A percentile compares a stretch with the other conserved stretches of the same genome.
These are phyloP conservation scores for Talaromyces borbonicus DNA, from an alignment of 495 filamentous ascomycete species.

Conservation along the genomic window DNA sequence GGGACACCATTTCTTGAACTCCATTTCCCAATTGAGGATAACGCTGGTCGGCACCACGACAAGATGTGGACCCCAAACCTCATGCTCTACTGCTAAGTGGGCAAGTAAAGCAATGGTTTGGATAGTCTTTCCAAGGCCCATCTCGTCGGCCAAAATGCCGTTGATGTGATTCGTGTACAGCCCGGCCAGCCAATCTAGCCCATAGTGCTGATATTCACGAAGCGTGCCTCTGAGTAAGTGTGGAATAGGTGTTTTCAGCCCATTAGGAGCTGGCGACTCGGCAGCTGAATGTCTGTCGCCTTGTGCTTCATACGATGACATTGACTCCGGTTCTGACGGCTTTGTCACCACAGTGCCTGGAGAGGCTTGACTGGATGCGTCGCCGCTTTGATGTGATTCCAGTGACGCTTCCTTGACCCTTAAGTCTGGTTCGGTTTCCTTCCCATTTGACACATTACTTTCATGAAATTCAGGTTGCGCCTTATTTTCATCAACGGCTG, in stretches of 20 bases:
- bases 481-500: background rate
- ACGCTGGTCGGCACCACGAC: slow-evolving; percentile 97
- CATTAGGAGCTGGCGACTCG: slow-evolving; percentile 25
- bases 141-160: slow-evolving; percentile 97
- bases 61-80: slow-evolving; percentile 92
- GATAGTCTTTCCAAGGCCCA: slow-evolving; percentile 98
- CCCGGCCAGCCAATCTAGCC: slow-evolving; percentile 90
- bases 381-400: slow-evolving; percentile 22
- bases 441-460: background rate
- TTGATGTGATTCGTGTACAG: slow-evolving; percentile 91
- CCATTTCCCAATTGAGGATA: slow-evolving; percentile 99
- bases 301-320: slow-evolving; percentile 45
- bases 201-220: slow-evolving; percentile 93
- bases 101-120: slow-evolving; percentile 94
- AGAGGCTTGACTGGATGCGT: slow-evolving; percentile 36
- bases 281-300: slow-evolving; percentile 25
- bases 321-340: slow-evolving; percentile 57
- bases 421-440: background rate
- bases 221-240: slow-evolving; percentile 84
- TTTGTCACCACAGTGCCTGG: slow-evolving; percentile 58
- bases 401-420: slow-evolving; percentile 9
- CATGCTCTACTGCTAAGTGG: slow-evolving; percentile 82
- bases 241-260: slow-evolving; percentile 65
- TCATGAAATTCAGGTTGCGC: background rate
- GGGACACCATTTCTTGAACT: slow-evolving; percentile 98